Evolutionary conservation across 2,329 filamentous ascomycete species (phyloP).

Genomic region (Monosporascus sp.): DNA sequence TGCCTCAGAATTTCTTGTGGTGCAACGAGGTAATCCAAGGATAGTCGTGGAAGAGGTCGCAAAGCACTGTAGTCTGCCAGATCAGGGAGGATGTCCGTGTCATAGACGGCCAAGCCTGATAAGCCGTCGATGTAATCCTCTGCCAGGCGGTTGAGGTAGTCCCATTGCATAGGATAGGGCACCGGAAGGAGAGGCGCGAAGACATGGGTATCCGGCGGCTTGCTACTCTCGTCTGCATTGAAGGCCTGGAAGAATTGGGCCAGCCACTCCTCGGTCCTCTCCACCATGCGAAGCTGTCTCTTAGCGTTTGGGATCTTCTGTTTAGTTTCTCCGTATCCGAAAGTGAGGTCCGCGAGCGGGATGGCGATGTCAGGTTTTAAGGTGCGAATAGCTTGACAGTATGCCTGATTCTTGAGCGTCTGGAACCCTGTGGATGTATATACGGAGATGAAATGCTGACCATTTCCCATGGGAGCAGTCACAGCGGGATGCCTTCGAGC

Average conservation of each 20-base stretch:
- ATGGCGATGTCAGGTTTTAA: constrained; percentile 77
- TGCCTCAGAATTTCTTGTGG: constrained; percentile 77
- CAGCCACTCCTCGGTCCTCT: constrained; percentile 80
- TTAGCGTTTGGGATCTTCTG: constrained; percentile 54
- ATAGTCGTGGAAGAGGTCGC: constrained; percentile 63
- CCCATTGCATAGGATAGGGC: constrained; percentile 66
- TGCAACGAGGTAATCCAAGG: constrained; percentile 54
- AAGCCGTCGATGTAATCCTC: constrained; percentile 56
- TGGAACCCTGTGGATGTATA: constrained; percentile 85
- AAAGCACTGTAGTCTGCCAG: constrained; percentile 55
- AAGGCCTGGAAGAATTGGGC: constrained; percentile 55
- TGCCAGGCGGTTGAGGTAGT: constrained; percentile 70
- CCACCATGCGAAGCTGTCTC: constrained; percentile 75
- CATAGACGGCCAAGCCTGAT: constrained; percentile 73
- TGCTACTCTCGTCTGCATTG: constrained; percentile 25
- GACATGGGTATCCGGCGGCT: constrained; percentile 34
- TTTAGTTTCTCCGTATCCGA: constrained; percentile 29
- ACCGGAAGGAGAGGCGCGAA: constrained; percentile 71
- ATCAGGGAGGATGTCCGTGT: constrained; percentile 62
- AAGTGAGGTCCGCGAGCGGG: constrained; percentile 68
- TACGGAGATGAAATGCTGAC: constrained; percentile 65
- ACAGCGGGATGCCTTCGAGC: constrained; percentile 75
- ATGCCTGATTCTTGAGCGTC: constrained; percentile 62
- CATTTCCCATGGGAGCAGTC: constrained; percentile 64
- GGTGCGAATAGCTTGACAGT: constrained; percentile 57